Evolutionary conservation across 2,329 filamentous ascomycete genomes (phyloP).

Genomic region (Periconia sp.): DNA sequence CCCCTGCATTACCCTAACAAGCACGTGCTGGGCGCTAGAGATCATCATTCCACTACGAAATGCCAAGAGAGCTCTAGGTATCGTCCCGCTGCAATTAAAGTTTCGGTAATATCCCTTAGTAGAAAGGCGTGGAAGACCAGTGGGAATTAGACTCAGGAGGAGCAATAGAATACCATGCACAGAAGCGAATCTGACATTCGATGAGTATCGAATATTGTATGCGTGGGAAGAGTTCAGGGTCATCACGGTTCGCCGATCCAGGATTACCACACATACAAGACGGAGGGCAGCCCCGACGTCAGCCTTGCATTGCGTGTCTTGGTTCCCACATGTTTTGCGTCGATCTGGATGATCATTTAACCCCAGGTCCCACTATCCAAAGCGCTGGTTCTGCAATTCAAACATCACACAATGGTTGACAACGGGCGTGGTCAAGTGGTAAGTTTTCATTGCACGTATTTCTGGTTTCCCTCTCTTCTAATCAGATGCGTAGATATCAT

Average conservation of each 20-base stretch:
- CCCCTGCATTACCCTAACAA: no score
- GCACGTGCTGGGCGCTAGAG: no score
- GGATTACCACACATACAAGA: background rate
- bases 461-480: constrained; percentile 2
- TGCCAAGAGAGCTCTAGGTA: no score
- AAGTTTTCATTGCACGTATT: constrained; percentile 20
- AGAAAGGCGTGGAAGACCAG: no score
- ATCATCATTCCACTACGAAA: no score
- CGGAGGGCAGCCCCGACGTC: background rate
- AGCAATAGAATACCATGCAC: no score
- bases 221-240: background rate
- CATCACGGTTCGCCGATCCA: background rate
- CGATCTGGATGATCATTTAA: background rate
- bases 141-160: no score
- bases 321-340: background rate
- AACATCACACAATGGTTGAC: constrained; percentile 7
- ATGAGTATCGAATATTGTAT: no score
- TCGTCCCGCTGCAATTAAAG: no score
- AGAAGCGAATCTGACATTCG: no score
- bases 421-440: constrained; percentile 25
- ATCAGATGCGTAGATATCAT: constrained; percentile 26
- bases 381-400: background rate
- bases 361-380: background rate
- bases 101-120: no score
- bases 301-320: background rate